Base-by-base conservation (phyloP, 768 basidiomycete species). In the Psilocybe tampanensis region DNA sequence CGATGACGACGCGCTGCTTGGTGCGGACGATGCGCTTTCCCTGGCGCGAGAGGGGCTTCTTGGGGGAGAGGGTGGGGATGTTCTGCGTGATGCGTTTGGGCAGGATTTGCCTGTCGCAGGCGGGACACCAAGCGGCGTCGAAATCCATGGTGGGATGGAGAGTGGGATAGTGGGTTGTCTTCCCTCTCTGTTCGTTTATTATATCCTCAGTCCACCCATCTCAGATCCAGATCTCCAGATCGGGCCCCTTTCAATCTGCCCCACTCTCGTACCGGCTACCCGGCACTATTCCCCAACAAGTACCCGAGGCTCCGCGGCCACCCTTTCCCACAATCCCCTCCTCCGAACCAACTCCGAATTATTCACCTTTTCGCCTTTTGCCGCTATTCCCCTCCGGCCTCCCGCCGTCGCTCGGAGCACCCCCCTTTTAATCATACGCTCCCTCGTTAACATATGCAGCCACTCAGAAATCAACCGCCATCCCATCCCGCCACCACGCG, bases 41-140 rank as follows among this genome's bases (percentile, higher is more conserved):
- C 3, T 83, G 79, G 74, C 15, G 80, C 71, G 2, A 80, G 78
- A 1, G 78, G 66, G 23, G 77, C 65, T 29, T 29, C 29, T 29
- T 29, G 67, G 49, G 55, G 68, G 60, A 48, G n/a, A 64, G 43
- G 56, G 67, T 62, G 54, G 66, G 59, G 54, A 84, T 66, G 29
- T 82, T 70, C 55, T 90, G 80, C 12, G 77, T 78, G 61, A 73
- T 75, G 61, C 89, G 86, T 68, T 90, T 90, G n/a, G 92, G 91
- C n/a, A 83, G 74, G 62, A 94, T 92, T 60, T 88, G 86, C 63
- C 83, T 77, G 65, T 86, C 82, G 77, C 92, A 94, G 66, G 83
- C 84, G 48, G 89, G 88, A 80, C 91, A 93, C 88, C 88, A 94
- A 54, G 85, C 76, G 60, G 86, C 80, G 74, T 90, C 90, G 74